phyloP scores from a whole-genome alignment of 768 basidiomycete species.

The Pulveroboletus ravenelii region DNA sequence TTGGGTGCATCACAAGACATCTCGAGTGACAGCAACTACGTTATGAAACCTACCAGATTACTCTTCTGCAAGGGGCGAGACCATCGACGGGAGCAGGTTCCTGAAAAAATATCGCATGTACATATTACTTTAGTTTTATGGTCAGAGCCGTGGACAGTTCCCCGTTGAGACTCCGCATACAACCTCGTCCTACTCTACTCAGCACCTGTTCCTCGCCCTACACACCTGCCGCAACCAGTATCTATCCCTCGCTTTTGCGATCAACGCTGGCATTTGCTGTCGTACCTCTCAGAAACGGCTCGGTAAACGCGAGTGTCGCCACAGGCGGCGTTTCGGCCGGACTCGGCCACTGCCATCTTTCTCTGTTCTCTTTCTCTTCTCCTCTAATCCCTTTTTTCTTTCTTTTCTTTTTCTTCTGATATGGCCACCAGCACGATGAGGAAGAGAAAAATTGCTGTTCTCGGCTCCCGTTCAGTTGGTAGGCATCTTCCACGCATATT shows the following conservation, averaged over 20 bases:
- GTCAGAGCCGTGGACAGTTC: slow-evolving; percentile 14
- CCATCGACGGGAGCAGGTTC: slow-evolving; percentile 13
- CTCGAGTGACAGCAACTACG: slow-evolving; percentile 17
- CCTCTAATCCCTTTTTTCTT: slow-evolving; percentile 1
- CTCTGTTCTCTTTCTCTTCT: slow-evolving; percentile 15
- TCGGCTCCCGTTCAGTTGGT: slow-evolving; percentile 89
- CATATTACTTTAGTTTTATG: slow-evolving; percentile 8
- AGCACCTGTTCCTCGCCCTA: neutral
- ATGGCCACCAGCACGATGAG: slow-evolving; percentile 45
- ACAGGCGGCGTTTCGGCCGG: slow-evolving; percentile 17
- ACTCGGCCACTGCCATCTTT: slow-evolving; percentile 11
- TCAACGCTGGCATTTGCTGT: slow-evolving; percentile 15
- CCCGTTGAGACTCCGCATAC: slow-evolving; percentile 28
- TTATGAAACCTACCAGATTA: slow-evolving; percentile 27
- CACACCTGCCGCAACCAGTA: slow-evolving; percentile 1
- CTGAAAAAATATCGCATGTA: slow-evolving; percentile 17
- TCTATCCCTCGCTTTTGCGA: neutral
- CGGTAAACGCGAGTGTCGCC: slow-evolving; percentile 30
- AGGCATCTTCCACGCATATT: slow-evolving; percentile 23
- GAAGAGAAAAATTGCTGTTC: slow-evolving; percentile 85
- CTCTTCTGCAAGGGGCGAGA: slow-evolving; percentile 15
- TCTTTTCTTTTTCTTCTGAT: slow-evolving; percentile 3
- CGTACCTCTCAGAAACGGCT: slow-evolving; percentile 21
- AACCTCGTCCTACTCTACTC: slow-evolving; percentile 3
- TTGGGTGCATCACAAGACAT: slow-evolving; percentile 25